These are phyloP conservation scores for Ballota nigra DNA, from an alignment of 257 asterid genomes.

Conservation along the genomic window DNA sequence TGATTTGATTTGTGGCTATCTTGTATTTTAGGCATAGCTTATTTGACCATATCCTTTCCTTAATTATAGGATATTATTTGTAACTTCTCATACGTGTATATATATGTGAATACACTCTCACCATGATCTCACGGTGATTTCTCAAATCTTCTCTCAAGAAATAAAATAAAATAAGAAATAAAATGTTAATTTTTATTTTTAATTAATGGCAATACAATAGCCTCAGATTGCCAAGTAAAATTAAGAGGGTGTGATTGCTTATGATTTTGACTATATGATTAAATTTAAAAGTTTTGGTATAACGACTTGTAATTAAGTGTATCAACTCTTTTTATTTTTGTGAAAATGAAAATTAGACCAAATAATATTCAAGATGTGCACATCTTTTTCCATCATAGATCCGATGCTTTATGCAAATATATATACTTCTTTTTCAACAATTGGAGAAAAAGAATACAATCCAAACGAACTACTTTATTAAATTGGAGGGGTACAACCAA, in stretches of 20 bases:
- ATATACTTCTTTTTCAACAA: neutral
- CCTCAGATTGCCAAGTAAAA: neutral
- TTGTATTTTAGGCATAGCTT: too few species aligned
- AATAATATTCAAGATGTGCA: slow-evolving; percentile 6
- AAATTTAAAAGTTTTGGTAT: neutral
- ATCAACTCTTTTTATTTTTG: neutral
- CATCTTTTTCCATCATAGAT: neutral
- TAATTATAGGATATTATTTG: too few species aligned
- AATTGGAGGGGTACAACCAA: neutral
- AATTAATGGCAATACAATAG: neutral
- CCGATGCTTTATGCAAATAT: slow-evolving; percentile 7
- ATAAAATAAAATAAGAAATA: too few species aligned
- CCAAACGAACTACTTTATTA: neutral
- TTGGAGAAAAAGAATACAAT: neutral
- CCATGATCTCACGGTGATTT: too few species aligned
- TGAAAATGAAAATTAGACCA: neutral
- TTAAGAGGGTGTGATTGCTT: neutral
- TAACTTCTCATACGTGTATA: too few species aligned
- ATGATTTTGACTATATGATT: neutral
- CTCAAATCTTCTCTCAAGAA: too few species aligned
- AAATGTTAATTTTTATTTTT: too few species aligned
- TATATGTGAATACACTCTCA: too few species aligned
- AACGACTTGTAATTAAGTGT: neutral
- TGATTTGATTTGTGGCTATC: too few species aligned
- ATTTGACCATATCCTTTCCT: too few species aligned